Evolutionary conservation across 768 basidiomycete genomes (phyloP), one percentile per base, ranked within the genome.

Genomic region (Mrakia gelida): DNA sequence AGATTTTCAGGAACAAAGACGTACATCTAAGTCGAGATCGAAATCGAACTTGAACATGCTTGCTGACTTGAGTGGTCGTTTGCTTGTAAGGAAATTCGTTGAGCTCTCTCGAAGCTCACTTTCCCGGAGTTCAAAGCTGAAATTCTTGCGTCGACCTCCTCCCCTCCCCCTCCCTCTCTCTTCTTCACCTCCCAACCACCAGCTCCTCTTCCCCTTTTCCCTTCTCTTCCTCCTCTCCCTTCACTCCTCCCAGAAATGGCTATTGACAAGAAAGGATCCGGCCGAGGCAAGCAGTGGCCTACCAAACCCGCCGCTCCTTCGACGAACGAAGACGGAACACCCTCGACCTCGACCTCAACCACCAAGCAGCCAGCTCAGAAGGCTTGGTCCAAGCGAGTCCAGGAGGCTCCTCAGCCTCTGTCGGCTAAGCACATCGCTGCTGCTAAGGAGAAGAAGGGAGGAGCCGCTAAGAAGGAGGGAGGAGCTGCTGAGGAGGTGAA

Each of bases 21-120:
- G 80, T 78, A 87, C 87, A 26, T 78, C 71, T 18, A 78, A 30
- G 75, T 88, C 88, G 41, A 91, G 79, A 77, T 89, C 87, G 81
- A 92, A 93, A 81, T 90, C 87, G 82, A 91, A 92, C 80, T 89
- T 90, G 87, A 91, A 91, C 89, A 89, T 90, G 75, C 13, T 49
- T 4, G 21, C 49, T 52, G 13, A 72, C 2, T 26, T 0, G 4
- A 18, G 16, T 49, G 63, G 63, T 38, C 11, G 75, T 49, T 49
- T 28, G 56, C 59, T 75, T 43, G 23, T 6, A 32, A 28, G 32
- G 49, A 75, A 16, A 1, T 7, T 2, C 13, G 41, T 45, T n/a
- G 71, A 49, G 21, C 18, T 15, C 38, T 45, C 41, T 63, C 13
- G 4, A 13, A 28, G 61, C 21, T 38, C 16, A n/a, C 26, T 5